phyloP scores from a whole-genome alignment of 441 rosid genomes.

The Brassica balearica region DNA sequence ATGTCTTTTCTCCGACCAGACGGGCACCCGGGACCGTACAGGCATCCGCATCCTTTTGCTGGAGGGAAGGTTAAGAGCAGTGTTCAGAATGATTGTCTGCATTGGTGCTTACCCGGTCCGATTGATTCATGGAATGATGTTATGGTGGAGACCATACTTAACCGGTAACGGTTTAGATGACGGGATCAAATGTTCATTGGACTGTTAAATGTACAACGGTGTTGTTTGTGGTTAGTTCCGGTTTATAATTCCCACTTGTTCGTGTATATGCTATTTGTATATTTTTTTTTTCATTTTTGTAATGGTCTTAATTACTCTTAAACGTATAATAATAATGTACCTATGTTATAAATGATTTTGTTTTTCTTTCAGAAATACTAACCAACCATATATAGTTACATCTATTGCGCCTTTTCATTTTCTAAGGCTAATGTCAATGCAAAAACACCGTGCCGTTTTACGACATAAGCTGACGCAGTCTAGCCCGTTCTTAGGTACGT shows the following conservation, averaged over 20 bases:
- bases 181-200: neutral
- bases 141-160: conserved; percentile 50
- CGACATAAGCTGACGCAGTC: neutral
- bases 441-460: conserved; percentile 28
- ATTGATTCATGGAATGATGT: conserved; percentile 70
- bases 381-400: neutral
- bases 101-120: conserved; percentile 84
- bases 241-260: conserved; percentile 7
- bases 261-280: neutral
- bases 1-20: conserved; percentile 67
- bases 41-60: conserved; percentile 62
- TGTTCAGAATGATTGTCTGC: conserved; percentile 70
- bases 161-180: conserved; percentile 37
- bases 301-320: neutral
- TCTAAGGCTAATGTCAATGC: neutral
- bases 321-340: neutral
- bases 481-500: neutral
- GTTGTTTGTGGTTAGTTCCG: conserved; percentile 10
- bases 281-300: neutral
- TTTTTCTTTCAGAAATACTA: neutral
- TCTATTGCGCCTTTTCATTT: neutral
- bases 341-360: neutral
- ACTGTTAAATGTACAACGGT: conserved; percentile 20
- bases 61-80: conserved; percentile 45
- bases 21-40: conserved; percentile 67